These are phyloP conservation scores for Quercus phellos DNA, from an alignment of 331 rosid species.

Conservation along the genomic window DNA sequence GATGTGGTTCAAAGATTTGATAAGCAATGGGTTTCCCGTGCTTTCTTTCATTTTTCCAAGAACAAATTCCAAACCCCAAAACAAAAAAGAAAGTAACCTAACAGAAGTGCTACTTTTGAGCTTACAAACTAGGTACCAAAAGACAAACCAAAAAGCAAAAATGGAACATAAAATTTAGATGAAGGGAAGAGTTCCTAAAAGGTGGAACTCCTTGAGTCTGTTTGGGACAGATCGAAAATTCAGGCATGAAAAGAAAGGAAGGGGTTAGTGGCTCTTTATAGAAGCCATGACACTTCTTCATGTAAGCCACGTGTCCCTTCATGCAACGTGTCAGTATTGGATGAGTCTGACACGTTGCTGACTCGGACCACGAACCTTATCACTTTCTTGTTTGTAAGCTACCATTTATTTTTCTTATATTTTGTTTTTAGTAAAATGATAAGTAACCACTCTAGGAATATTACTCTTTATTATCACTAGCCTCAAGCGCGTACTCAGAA, in stretches of 20 bases:
- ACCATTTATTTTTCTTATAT: too few species aligned
- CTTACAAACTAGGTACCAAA: neutral
- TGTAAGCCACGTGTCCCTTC: conserved; percentile 32
- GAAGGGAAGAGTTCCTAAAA: neutral
- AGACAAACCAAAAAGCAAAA: too few species aligned
- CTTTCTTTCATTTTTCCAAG: conserved; percentile 54
- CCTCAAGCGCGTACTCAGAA: too few species aligned
- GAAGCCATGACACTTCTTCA: neutral
- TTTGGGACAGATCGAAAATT: conserved; percentile 3
- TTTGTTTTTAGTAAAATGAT: too few species aligned
- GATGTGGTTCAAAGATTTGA: conserved; percentile 81
- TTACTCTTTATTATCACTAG: too few species aligned
- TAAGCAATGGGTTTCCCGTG: conserved; percentile 70
- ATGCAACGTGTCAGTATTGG: conserved; percentile 15
- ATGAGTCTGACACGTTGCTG: conserved; percentile 26
- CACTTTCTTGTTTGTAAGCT: neutral
- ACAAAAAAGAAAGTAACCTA: neutral
- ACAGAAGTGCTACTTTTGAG: neutral
- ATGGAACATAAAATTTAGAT: neutral
- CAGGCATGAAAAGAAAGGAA: neutral
- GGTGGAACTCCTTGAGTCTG: neutral
- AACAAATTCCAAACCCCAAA: neutral
- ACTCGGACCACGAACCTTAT: conserved; percentile 16
- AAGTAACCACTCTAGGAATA: fast-evolving
- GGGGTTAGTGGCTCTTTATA: conserved; percentile 24